phyloP scores from a whole-genome alignment of 345 rosid species.

The Populus simonii region DNA sequence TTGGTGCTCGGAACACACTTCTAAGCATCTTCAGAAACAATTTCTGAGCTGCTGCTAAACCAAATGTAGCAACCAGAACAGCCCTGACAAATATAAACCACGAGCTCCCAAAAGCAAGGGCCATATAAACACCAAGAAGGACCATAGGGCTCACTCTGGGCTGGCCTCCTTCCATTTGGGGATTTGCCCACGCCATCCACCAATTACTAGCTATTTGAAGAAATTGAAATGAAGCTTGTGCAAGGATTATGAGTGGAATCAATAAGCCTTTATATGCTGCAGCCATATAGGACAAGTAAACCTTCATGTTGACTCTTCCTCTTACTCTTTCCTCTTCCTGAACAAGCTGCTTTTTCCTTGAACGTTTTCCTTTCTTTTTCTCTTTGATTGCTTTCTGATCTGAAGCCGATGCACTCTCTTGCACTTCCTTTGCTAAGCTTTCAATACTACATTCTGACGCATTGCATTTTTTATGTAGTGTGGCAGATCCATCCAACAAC shows the following conservation, averaged over 20 bases:
- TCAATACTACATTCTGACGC: slow-evolving; percentile 53
- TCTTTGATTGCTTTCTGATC: slow-evolving; percentile 79
- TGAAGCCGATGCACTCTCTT: slow-evolving; percentile 71
- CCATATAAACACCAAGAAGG: slow-evolving; percentile 85
- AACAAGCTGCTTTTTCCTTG: slow-evolving; percentile 90
- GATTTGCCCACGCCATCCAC: slow-evolving; percentile 99
- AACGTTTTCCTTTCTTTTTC: slow-evolving; percentile 83
- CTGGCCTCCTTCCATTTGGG: slow-evolving; percentile 88
- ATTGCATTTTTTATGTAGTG: slow-evolving; percentile 50
- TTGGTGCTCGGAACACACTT: slow-evolving; percentile 92
- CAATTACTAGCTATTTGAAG: slow-evolving; percentile 98
- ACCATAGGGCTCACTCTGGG: slow-evolving; percentile 80
- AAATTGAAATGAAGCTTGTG: slow-evolving; percentile 85
- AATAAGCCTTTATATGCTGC: slow-evolving; percentile 92
- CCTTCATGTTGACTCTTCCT: slow-evolving; percentile 96
- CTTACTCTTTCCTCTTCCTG: slow-evolving; percentile 99
- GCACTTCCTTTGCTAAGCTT: slow-evolving; percentile 78
- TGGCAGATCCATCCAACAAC: slow-evolving; percentile 33
- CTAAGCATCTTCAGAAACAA: slow-evolving; percentile 89
- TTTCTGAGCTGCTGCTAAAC: slow-evolving; percentile 95
- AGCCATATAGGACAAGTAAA: slow-evolving; percentile 93
- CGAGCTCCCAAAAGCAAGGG: slow-evolving; percentile 97
- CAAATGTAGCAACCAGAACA: slow-evolving; percentile 95
- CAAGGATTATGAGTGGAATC: slow-evolving; percentile 84
- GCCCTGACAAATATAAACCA: slow-evolving; percentile 95